A percentile compares a stretch with the other conserved stretches of the same genome.
Conservation (phyloP, 2,329 filamentous ascomycete genomes). For the Sclerotiophoma versabilis region DNA sequence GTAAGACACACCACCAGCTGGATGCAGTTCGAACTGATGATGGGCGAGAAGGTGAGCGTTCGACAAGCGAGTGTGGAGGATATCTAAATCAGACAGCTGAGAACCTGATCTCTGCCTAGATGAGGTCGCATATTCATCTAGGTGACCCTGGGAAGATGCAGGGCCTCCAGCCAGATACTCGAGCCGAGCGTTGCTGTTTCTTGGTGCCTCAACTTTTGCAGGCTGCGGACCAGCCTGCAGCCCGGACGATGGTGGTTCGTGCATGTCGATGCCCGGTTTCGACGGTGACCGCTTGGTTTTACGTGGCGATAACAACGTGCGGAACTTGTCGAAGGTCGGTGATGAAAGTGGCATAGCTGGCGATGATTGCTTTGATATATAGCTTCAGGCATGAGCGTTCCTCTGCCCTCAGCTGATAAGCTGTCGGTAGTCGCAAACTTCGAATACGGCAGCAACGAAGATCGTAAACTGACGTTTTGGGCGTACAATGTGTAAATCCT, state of each 20-base stretch:
- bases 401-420: not conserved
- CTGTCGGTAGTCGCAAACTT: not conserved
- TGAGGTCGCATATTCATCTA: not conserved
- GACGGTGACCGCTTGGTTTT: not conserved
- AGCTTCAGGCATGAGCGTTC: not conserved
- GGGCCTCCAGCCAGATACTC: not conserved
- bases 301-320: conserved; percentile 7
- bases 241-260: not conserved
- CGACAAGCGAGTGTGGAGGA: conserved; percentile 14
- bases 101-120: not conserved
- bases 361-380: not conserved
- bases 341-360: conserved; percentile 8
- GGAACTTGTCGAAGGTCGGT: conserved; percentile 5
- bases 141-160: not conserved
- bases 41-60: conserved; percentile 16
- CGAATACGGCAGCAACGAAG: not conserved
- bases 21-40: conserved; percentile 16
- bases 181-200: not conserved
- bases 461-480: not conserved
- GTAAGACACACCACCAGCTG: conserved; percentile 13
- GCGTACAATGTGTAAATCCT: not conserved
- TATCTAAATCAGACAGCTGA: conserved; percentile 9
- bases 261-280: not conserved
- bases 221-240: not conserved
- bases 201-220: not conserved